These are phyloP conservation scores for Luffa aegyptiaca DNA, from an alignment of 306 rosid genomes.

Conservation along the genomic window DNA sequence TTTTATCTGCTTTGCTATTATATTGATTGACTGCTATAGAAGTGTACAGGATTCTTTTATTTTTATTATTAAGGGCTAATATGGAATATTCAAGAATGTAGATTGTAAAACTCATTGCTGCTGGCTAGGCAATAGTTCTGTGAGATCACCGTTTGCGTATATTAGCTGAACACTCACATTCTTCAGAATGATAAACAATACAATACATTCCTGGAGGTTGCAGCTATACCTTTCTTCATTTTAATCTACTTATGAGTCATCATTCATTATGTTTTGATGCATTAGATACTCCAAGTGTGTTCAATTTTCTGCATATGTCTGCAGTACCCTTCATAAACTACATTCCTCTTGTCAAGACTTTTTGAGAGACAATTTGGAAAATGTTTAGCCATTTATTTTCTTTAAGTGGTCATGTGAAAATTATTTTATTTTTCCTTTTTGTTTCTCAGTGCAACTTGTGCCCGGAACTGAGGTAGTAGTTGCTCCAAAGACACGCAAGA, in stretches of 20 bases:
- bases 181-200: neutral
- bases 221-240: neutral
- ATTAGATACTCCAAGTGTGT: neutral
- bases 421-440: neutral
- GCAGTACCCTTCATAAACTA: neutral
- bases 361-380: neutral
- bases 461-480: constrained; percentile 79
- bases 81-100: neutral
- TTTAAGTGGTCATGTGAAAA: constrained; percentile 1
- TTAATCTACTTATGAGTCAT: neutral
- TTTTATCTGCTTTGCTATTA: neutral
- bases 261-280: neutral
- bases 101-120: neutral
- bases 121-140: neutral
- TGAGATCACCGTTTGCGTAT: neutral
- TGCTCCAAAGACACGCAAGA: constrained; percentile 78
- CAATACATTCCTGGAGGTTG: neutral
- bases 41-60: neutral
- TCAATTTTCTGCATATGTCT: neutral
- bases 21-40: neutral
- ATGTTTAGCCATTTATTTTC: neutral
- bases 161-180: neutral
- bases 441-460: constrained; percentile 72
- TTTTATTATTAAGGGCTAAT: neutral
- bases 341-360: neutral